Evolutionary conservation across 768 basidiomycete genomes (phyloP).

Genomic region (Boletus reticuloceps): DNA sequence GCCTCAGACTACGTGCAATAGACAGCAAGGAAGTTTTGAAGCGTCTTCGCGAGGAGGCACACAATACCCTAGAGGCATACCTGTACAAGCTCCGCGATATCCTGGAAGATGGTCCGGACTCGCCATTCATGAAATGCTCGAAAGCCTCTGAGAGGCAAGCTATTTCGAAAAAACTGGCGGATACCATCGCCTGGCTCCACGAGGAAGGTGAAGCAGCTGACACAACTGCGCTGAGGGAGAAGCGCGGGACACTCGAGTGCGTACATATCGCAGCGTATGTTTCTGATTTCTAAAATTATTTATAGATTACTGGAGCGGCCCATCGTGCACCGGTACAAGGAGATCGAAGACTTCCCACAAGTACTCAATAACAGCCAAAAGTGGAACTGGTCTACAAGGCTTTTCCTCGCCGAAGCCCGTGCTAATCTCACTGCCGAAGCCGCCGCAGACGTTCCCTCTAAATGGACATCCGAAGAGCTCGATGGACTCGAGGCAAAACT

Average conservation of each 20-base stretch:
- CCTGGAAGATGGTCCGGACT: slow-evolving; percentile 59
- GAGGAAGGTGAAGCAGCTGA: slow-evolving; percentile 83
- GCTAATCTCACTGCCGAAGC: slow-evolving; percentile 69
- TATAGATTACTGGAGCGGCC: slow-evolving; percentile 73
- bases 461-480: slow-evolving; percentile 87
- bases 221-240: slow-evolving; percentile 69
- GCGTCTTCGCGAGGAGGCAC: slow-evolving; percentile 80
- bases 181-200: slow-evolving; percentile 78
- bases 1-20: slow-evolving; percentile 68
- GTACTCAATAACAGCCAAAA: slow-evolving; percentile 80
- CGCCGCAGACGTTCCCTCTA: slow-evolving; percentile 59
- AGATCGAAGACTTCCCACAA: slow-evolving; percentile 82
- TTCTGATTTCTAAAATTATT: slow-evolving; percentile 3
- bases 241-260: slow-evolving; percentile 81
- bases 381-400: slow-evolving; percentile 82
- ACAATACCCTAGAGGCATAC: slow-evolving; percentile 89
- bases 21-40: slow-evolving; percentile 77
- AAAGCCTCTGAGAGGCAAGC: slow-evolving; percentile 63
- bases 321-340: slow-evolving; percentile 83
- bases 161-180: slow-evolving; percentile 67
- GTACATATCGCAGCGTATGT: slow-evolving; percentile 24
- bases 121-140: slow-evolving; percentile 86
- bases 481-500: slow-evolving; percentile 73
- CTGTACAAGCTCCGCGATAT: slow-evolving; percentile 89
- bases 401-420: slow-evolving; percentile 84